A percentile compares a stretch with the other conserved stretches of the same genome.
These are phyloP conservation scores for Podosphaera fusca DNA, from an alignment of 2,329 filamentous ascomycete species.

Conservation along the genomic window DNA sequence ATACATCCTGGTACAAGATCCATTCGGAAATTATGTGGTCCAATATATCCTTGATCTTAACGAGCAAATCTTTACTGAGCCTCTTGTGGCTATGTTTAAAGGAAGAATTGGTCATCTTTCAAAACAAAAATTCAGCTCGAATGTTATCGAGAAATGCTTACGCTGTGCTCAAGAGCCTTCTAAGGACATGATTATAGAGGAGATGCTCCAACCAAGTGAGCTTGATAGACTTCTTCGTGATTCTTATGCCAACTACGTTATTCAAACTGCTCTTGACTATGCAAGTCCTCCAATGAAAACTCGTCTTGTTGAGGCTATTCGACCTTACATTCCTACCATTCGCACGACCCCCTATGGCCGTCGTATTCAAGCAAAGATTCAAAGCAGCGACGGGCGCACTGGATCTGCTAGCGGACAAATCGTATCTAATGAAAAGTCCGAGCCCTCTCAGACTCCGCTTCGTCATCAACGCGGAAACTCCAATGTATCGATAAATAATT, in stretches of 20 bases:
- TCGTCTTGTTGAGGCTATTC: slow-evolving; percentile 61
- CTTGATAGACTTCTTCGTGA: slow-evolving; percentile 79
- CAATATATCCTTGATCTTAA: slow-evolving; percentile 96
- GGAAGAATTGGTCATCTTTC: slow-evolving; percentile 51
- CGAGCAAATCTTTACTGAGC: slow-evolving; percentile 69
- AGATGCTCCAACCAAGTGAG: slow-evolving; percentile 54
- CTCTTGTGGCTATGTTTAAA: slow-evolving; percentile 60
- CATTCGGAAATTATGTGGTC: slow-evolving; percentile 95
- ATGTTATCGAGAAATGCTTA: slow-evolving; percentile 91
- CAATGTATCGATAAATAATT: slow-evolving; percentile 11
- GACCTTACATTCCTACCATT: slow-evolving; percentile 62
- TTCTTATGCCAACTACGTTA: slow-evolving; percentile 90
- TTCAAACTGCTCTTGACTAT: slow-evolving; percentile 85
- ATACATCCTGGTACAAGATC: slow-evolving; percentile 78
- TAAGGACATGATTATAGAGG: slow-evolving; percentile 62
- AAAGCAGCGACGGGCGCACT: slow-evolving; percentile 26
- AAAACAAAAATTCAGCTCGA: slow-evolving; percentile 97
- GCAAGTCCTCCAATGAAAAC: slow-evolving; percentile 50
- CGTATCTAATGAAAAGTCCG: slow-evolving; percentile 12
- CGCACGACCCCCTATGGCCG: slow-evolving; percentile 85
- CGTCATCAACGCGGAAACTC: slow-evolving; percentile 16
- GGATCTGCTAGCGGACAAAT: slow-evolving; percentile 13
- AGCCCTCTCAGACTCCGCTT: slow-evolving; percentile 9
- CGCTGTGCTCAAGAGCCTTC: slow-evolving; percentile 57
- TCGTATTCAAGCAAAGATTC: slow-evolving; percentile 76